Evolutionary conservation across 495 filamentous ascomycete species (phyloP), one percentile per base, ranked within the genome.

Genomic region (Penicillium parvum): DNA sequence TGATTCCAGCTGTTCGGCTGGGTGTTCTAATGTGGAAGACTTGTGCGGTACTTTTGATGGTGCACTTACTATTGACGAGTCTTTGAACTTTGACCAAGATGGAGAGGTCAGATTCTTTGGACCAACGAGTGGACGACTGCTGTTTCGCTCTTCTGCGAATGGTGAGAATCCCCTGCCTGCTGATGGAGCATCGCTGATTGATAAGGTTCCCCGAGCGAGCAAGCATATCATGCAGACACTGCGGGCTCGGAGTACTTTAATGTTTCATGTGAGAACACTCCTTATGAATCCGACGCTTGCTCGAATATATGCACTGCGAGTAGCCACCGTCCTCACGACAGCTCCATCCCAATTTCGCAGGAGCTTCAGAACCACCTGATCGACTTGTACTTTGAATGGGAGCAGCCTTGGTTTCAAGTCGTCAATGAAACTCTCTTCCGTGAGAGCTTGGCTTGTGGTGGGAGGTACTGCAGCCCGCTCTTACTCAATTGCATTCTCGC

Each of bases 401-500:
- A 85, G 52, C 85, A 90, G 49, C 84, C 85, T 2, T 84, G 80
- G 40, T 82, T 85, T 53, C 77, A 81, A 6, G 72, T 85, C 3
- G 74, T 94, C 27, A 81, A 80, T 42, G 82, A 88, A 37, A 78
- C 82, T 34, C 75, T 85, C 39, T 91, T 94, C 53, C 61, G 85
- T 40, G 64, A 74, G 18, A 86, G 89, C 54, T 81, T 86, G 50
- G 54, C 5, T 60, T 54, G 11, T 74, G 79, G 10, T 57, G 74
- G 34, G 49, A 67, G 33, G 72, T 86, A 84, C 55, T 90, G 80
- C 61, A 89, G 82, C 5, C 63, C 84, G 4, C 72, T 91, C 6
- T 65, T 94, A 2, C 79, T 91, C 17, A 91, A 89, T 47, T 83
- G 84, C 28, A 67, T 91, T 20, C 66, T 88, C 6, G 82, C 86